Evolutionary conservation across 768 basidiomycete genomes (phyloP).

Genomic region (Solioccasus polychromus): DNA sequence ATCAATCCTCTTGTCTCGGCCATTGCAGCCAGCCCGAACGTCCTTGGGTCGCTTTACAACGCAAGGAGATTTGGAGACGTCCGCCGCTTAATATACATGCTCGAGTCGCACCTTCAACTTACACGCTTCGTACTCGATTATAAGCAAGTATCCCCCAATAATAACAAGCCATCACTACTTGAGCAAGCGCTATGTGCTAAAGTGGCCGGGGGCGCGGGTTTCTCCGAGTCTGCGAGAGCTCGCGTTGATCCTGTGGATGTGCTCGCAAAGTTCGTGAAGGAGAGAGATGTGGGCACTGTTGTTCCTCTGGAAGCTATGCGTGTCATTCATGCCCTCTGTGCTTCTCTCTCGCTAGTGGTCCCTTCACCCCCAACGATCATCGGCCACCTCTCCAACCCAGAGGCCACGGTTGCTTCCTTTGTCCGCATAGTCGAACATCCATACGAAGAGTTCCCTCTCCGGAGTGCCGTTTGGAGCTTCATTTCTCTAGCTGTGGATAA

Average conservation of each 20-base stretch:
- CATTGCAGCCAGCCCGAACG: constrained; percentile 58
- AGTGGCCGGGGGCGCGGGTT: constrained; percentile 45
- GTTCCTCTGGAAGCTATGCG: constrained; percentile 67
- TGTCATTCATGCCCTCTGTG: constrained; percentile 64
- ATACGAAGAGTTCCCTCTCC: constrained; percentile 70
- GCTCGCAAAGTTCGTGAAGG: constrained; percentile 63
- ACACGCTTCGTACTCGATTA: constrained; percentile 59
- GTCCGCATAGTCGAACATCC: constrained; percentile 76
- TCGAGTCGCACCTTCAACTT: constrained; percentile 65
- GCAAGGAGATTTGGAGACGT: constrained; percentile 70
- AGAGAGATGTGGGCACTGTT: constrained; percentile 54
- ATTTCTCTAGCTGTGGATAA: constrained; percentile 78
- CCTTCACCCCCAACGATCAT: constrained; percentile 71
- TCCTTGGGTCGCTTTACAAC: constrained; percentile 57
- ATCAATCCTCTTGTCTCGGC: constrained; percentile 77
- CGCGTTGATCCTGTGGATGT: constrained; percentile 74
- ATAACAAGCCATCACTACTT: constrained; percentile 57
- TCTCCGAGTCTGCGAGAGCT: constrained; percentile 43
- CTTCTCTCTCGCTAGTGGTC: constrained; percentile 58
- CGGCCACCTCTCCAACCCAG: constrained; percentile 75
- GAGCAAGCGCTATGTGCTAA: constrained; percentile 75
- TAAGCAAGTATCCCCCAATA: constrained; percentile 49
- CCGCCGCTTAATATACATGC: constrained; percentile 60
- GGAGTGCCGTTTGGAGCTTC: constrained; percentile 80
- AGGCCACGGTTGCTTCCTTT: constrained; percentile 61